phyloP scores from a whole-genome alignment of 2,329 filamentous ascomycete genomes.

The Pyricularia pennisetigena region DNA sequence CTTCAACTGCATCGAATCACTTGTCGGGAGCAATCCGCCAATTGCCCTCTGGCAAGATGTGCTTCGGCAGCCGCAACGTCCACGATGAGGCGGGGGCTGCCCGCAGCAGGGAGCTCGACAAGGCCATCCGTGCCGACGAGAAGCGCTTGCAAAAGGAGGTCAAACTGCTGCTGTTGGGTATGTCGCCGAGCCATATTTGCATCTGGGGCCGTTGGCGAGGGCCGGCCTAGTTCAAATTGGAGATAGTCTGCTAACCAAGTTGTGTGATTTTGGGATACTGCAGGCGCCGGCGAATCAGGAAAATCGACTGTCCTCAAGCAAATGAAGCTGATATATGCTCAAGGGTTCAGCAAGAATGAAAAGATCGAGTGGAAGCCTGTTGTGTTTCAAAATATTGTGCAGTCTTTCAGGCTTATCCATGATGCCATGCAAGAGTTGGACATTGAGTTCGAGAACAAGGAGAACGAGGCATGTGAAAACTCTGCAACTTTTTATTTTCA shows the following conservation, averaged over 20 bases:
- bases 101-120: constrained; percentile 73
- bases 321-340: constrained; percentile 95
- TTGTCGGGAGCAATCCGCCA: not conserved
- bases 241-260: constrained; percentile 1
- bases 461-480: constrained; percentile 64
- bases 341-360: constrained; percentile 83
- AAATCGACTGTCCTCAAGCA: constrained; percentile 98
- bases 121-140: constrained; percentile 74
- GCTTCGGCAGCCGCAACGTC: constrained; percentile 49
- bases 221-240: not conserved
- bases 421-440: constrained; percentile 84
- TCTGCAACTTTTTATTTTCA: not conserved
- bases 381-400: constrained; percentile 89
- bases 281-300: constrained; percentile 88
- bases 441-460: constrained; percentile 67
- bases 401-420: constrained; percentile 82
- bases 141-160: constrained; percentile 80
- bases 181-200: not conserved
- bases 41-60: constrained; percentile 37
- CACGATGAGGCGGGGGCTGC: constrained; percentile 36
- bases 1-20: not conserved
- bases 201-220: not conserved
- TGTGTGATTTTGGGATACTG: not conserved
- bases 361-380: constrained; percentile 91
- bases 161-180: constrained; percentile 89